Evolutionary conservation across 176 grass and related monocot species (phyloP), one percentile per base, ranked within the genome.

Genomic region (Dendrocalamus sinicus): DNA sequence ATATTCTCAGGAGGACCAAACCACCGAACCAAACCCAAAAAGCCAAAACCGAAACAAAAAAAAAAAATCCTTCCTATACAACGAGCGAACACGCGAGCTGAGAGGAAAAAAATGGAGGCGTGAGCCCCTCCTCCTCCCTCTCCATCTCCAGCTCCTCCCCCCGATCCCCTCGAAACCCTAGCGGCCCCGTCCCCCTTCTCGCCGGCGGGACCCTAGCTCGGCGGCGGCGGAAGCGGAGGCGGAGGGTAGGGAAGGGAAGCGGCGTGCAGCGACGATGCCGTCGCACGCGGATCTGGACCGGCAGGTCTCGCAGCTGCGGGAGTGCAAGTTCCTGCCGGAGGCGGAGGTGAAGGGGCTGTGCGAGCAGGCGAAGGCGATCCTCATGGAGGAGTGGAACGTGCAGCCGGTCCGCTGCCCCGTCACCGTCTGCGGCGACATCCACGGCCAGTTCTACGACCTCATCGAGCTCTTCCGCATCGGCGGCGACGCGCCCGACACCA

Each of bases 321-420:
- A 90, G 44, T 95, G 93, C 62, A 95, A 89, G 83, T 89, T 76
- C 55, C 86, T 90, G 8, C 57, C 75, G 12, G 85, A 95, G 67
- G 71, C 86, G 47, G 91, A 95, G 44, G 91, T 89, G n/a, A 95
- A 85, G 67, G 84, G 26, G 39, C 88, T 93, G 15, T 94, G 92
- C 63, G 91, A 93, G 75, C 86, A 92, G 89, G 93, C 91, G 37
- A 92, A 89, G 90, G 90, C 90, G 86, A 90, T 92, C 80, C 83
- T 95, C 61, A 93, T 91, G 79, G 89, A 95, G 86, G 91, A 91
- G n/a, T 91, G 91, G 83, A 92, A 93, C 86, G 90, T 95, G 80
- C 93, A 95, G 86, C 89, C 89, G 5, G 90, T 95, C 30, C 91
- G 91, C 47, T 91, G 82, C 77, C 89, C 91, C n/a, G 91, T 93